Percentiles rank a stretch among this genome's conserved stretches.
These are phyloP conservation scores for Colletotrichum sp. DNA, from an alignment of 2,329 filamentous ascomycete genomes.

Conservation along the genomic window DNA sequence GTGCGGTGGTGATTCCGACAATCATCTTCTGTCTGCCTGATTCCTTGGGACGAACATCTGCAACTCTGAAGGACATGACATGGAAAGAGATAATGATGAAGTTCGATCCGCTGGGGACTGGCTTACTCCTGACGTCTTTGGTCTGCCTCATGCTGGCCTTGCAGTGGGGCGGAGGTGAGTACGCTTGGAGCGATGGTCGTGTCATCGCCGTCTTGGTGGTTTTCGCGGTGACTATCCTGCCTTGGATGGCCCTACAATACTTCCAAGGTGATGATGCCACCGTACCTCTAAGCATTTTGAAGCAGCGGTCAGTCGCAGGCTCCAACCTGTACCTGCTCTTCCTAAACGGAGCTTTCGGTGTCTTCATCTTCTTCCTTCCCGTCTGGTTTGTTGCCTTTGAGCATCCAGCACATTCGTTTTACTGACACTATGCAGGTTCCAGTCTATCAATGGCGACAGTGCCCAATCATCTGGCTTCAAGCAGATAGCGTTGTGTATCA, in stretches of 20 bases:
- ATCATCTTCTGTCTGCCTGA: slow-evolving; percentile 28
- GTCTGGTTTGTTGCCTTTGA: background rate
- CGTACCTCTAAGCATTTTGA: background rate
- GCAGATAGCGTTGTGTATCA: background rate
- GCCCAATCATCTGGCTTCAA: background rate
- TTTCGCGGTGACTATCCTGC: background rate
- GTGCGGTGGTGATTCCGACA: slow-evolving; percentile 19
- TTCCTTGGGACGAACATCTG: background rate
- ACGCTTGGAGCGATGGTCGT: background rate
- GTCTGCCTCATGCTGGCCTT: background rate
- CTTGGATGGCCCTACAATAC: background rate
- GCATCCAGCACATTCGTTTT: background rate
- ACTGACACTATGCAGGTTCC: background rate
- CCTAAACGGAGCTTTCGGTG: background rate
- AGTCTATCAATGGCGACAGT: background rate
- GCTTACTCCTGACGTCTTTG: rapidly evolving
- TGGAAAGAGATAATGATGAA: background rate
- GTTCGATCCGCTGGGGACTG: slow-evolving; percentile 31
- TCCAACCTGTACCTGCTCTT: background rate
- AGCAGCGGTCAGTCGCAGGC: background rate
- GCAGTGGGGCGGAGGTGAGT: background rate
- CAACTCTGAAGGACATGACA: background rate
- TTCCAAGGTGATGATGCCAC: background rate
- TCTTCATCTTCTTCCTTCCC: background rate
- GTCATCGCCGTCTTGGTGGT: background rate